Percentiles rank a stretch among this genome's conserved stretches.
Conservation (phyloP, 805 yeast genomes). For the Ogataea polymorpha region DNA sequence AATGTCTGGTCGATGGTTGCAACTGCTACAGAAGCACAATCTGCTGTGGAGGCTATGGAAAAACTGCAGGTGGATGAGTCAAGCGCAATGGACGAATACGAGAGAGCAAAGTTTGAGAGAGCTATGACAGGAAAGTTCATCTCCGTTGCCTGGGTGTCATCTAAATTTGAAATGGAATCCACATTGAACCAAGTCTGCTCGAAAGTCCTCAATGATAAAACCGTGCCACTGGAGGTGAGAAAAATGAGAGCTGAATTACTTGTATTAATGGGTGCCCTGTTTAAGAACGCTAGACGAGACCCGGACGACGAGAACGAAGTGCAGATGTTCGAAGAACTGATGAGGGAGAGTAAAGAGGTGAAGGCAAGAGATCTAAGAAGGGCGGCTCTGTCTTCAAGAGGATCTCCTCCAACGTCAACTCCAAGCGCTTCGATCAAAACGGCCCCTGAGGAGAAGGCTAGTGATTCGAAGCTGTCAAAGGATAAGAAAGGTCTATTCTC, state of each 20-base stretch:
- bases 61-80: constrained; percentile 46
- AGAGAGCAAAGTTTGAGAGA: constrained; percentile 64
- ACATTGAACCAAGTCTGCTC: constrained; percentile 73
- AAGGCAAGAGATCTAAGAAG: constrained; percentile 30
- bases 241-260: constrained; percentile 63
- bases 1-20: constrained; percentile 70
- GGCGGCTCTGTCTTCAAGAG: constrained; percentile 13
- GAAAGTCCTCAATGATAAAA: constrained; percentile 55
- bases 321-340: constrained; percentile 64
- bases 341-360: constrained; percentile 32
- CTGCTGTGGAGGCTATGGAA: constrained; percentile 69
- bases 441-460: constrained; percentile 1
- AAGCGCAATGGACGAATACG: constrained; percentile 45
- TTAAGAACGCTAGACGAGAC: constrained; percentile 55
- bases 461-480: constrained; percentile 3
- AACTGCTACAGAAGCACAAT: constrained; percentile 75
- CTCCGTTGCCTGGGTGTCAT: constrained; percentile 84
- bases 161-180: constrained; percentile 72
- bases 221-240: constrained; percentile 43
- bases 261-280: constrained; percentile 59
- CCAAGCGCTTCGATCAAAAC: not conserved
- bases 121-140: constrained; percentile 73
- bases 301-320: constrained; percentile 74
- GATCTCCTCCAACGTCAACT: constrained; percentile 4
- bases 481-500: constrained; percentile 14